Evolutionary conservation across 768 basidiomycete genomes (phyloP).

Genomic region (Lactarius evosmus): DNA sequence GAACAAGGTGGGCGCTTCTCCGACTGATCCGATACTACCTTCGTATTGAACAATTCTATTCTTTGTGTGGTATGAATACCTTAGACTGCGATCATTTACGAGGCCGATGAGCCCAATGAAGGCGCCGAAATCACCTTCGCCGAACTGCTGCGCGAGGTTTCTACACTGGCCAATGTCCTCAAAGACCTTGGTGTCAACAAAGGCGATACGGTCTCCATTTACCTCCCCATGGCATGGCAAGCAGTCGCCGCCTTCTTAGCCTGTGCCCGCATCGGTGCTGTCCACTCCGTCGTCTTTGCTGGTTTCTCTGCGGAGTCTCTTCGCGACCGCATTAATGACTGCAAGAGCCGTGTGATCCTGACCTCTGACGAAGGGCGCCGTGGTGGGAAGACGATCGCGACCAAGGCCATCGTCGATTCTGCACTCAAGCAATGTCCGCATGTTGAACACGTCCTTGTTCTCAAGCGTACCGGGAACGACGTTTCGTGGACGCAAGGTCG

Average conservation of each 20-base stretch:
- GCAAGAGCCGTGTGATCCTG: constrained; percentile 85
- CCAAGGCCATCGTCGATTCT: constrained; percentile 89
- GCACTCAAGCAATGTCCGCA: constrained; percentile 80
- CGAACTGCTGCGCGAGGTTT: constrained; percentile 89
- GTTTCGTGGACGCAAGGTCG: constrained; percentile 80
- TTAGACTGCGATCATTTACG: constrained; percentile 94
- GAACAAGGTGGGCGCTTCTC: constrained; percentile 50
- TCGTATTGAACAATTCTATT: neutral
- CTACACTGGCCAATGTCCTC: constrained; percentile 86
- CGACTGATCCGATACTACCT: constrained; percentile 5
- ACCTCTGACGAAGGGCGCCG: constrained; percentile 93
- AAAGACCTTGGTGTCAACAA: constrained; percentile 87
- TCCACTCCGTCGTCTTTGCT: constrained; percentile 97
- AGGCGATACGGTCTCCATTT: constrained; percentile 91
- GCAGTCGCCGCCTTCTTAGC: constrained; percentile 96
- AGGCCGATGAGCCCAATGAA: constrained; percentile 90
- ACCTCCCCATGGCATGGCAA: constrained; percentile 94
- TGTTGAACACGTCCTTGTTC: constrained; percentile 89
- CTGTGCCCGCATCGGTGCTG: constrained; percentile 93
- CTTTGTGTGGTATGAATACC: neutral
- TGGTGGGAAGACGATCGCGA: constrained; percentile 93
- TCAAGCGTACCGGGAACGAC: constrained; percentile 80
- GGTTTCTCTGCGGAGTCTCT: constrained; percentile 95
- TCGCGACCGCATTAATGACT: constrained; percentile 88
- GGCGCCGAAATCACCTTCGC: constrained; percentile 74